phyloP scores from a whole-genome alignment of 208 protist genomes.

The Leptomonas pyrrhocoris region DNA sequence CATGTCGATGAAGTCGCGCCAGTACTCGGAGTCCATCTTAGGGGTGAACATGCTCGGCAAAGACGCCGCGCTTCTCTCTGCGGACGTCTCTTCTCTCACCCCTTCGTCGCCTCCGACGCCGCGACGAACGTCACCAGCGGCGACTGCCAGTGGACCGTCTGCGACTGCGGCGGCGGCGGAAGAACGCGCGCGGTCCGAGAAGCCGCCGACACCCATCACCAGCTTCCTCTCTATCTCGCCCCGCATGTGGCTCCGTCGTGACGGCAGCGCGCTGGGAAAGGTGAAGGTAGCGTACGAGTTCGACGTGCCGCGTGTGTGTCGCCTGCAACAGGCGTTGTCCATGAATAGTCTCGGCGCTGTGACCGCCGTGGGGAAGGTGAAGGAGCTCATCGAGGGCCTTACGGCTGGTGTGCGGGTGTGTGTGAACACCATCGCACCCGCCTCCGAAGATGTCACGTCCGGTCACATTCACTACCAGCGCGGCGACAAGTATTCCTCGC shows the following conservation, averaged over 20 bases:
- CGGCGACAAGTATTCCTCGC: constrained; percentile 74
- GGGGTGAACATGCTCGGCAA: constrained; percentile 47
- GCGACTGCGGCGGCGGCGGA: neutral
- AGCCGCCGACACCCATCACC: neutral
- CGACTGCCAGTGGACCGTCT: neutral
- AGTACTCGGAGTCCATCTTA: constrained; percentile 63
- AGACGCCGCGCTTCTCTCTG: constrained; percentile 17
- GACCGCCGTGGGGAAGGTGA: constrained; percentile 45
- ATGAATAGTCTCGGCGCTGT: constrained; percentile 69
- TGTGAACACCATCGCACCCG: constrained; percentile 84
- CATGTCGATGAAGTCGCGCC: constrained; percentile 72
- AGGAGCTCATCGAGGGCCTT: constrained; percentile 76
- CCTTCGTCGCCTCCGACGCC: neutral
- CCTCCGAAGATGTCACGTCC: constrained; percentile 79
- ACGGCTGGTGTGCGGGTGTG: constrained; percentile 46
- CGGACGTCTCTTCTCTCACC: neutral
- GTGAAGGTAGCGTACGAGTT: constrained; percentile 75
- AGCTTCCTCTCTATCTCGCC: constrained; percentile 75
- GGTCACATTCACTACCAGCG: constrained; percentile 67
- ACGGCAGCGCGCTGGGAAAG: constrained; percentile 72
- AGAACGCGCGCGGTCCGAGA: neutral
- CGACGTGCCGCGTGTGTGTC: constrained; percentile 64
- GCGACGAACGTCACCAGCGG: neutral
- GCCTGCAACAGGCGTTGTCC: constrained; percentile 65
- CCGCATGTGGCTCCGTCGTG: constrained; percentile 61